These are phyloP conservation scores for Fagopyrum homotropicum DNA, from an alignment of 148 eudicot genomes.

Conservation along the genomic window DNA sequence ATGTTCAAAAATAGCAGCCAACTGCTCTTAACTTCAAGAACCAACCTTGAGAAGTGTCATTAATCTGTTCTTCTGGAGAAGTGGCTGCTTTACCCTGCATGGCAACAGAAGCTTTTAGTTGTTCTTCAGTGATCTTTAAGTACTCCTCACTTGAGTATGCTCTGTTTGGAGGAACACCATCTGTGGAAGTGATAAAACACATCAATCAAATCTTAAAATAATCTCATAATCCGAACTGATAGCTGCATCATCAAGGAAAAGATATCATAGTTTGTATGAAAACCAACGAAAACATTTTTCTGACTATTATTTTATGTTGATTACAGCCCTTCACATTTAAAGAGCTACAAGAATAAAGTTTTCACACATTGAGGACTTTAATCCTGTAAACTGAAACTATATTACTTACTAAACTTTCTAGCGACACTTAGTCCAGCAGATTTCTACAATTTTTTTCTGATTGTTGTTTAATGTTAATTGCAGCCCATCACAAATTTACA, in stretches of 20 bases:
- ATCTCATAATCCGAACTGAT: not conserved
- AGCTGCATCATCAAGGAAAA: not conserved
- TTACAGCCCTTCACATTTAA: not conserved
- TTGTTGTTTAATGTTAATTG: not conserved
- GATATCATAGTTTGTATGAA: not conserved
- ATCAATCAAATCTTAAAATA: not conserved
- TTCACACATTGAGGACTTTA: too few species aligned
- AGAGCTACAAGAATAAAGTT: not conserved
- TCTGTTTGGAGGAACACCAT: conserved; percentile 40
- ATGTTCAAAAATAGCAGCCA: not conserved
- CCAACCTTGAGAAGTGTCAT: conserved; percentile 38
- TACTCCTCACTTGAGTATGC: conserved; percentile 56
- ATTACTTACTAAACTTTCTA: not conserved
- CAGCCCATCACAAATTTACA: not conserved
- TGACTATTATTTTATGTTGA: not conserved
- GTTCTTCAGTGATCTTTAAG: conserved; percentile 55
- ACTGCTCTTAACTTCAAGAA: not conserved
- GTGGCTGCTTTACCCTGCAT: conserved; percentile 26
- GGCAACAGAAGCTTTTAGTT: conserved; percentile 50
- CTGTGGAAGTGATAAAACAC: conserved; percentile 22
- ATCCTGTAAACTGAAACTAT: not conserved
- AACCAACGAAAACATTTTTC: not conserved
- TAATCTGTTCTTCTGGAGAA: conserved; percentile 25
- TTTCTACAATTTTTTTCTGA: not conserved
- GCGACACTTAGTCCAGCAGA: not conserved